Evolutionary conservation across 495 filamentous ascomycete genomes (phyloP).

Genomic region (Evernia prunastri): DNA sequence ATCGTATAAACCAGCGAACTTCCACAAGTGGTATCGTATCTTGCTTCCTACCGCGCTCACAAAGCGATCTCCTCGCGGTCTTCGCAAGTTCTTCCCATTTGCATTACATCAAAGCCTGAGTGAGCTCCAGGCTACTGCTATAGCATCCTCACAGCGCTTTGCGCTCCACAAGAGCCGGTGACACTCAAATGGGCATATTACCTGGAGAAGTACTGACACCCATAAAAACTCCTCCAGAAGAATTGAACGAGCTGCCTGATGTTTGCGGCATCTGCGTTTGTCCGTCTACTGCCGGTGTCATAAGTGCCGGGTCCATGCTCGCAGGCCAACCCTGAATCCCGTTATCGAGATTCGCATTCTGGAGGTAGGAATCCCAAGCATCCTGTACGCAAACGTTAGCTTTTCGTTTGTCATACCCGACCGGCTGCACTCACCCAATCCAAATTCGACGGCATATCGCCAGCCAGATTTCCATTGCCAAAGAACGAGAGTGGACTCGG

Average conservation of each 20-base stretch:
- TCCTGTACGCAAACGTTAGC: constrained; percentile 36
- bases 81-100: neutral
- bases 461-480: constrained; percentile 45
- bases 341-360: constrained; percentile 44
- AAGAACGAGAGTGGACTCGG: constrained; percentile 43
- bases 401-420: neutral
- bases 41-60: neutral
- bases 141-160: neutral
- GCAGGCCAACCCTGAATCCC: constrained; percentile 44
- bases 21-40: neutral
- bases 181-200: constrained; percentile 29
- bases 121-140: neutral
- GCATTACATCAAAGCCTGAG: neutral
- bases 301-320: constrained; percentile 25
- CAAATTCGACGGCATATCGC: constrained; percentile 59
- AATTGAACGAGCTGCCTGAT: constrained; percentile 15
- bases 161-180: neutral
- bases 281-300: constrained; percentile 20
- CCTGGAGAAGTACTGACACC: constrained; percentile 18
- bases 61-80: neutral
- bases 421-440: constrained; percentile 63
- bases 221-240: constrained; percentile 22
- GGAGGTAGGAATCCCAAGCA: constrained; percentile 52
- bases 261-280: constrained; percentile 21
- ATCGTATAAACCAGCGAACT: neutral